phyloP scores from a whole-genome alignment of 2,329 filamentous ascomycete species.

The Sarocladium strictum region DNA sequence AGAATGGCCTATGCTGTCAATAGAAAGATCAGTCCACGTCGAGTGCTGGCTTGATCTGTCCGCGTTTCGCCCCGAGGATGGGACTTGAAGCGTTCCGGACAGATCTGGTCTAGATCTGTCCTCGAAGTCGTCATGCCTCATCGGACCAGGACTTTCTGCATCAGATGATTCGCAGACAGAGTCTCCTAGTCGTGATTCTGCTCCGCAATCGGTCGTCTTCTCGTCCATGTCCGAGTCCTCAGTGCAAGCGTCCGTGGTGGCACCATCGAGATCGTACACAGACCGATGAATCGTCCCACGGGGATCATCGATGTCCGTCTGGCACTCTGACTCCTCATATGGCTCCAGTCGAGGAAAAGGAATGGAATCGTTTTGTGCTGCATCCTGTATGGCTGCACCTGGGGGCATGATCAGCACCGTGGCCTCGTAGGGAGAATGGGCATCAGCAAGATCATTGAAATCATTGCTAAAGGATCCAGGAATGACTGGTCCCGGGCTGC shows the following conservation, averaged over 20 bases:
- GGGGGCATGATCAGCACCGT: conserved; percentile 41
- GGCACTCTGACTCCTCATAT: conserved; percentile 29
- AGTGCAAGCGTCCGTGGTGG: conserved; percentile 28
- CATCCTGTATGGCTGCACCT: too few relatives aligned
- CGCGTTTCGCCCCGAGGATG: conserved; percentile 29
- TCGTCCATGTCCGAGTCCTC: conserved; percentile 29
- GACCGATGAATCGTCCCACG: conserved; percentile 15
- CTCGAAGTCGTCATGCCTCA: conserved; percentile 20
- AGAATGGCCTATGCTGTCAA: conserved; percentile 44
- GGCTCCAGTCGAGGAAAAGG: conserved; percentile 30
- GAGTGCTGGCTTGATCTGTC: conserved; percentile 49
- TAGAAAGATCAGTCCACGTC: conserved; percentile 55
- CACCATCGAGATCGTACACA: conserved; percentile 24
- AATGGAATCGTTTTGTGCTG: conserved; percentile 14
- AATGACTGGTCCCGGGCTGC: conserved; percentile 9
- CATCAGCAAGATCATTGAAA: conserved; percentile 24
- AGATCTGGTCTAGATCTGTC: conserved; percentile 27
- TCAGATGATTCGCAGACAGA: conserved; percentile 37
- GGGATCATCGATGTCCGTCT: conserved; percentile 27
- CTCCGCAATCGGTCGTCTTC: conserved; percentile 20
- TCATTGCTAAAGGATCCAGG: conserved; percentile 28
- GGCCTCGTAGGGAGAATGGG: not conserved
- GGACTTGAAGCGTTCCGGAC: conserved; percentile 41
- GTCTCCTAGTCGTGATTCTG: conserved; percentile 22
- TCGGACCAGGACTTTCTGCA: conserved; percentile 13